These are phyloP conservation scores for Tolypocladium ophioglossoides DNA, from an alignment of 2,329 filamentous ascomycete species.

Conservation along the genomic window DNA sequence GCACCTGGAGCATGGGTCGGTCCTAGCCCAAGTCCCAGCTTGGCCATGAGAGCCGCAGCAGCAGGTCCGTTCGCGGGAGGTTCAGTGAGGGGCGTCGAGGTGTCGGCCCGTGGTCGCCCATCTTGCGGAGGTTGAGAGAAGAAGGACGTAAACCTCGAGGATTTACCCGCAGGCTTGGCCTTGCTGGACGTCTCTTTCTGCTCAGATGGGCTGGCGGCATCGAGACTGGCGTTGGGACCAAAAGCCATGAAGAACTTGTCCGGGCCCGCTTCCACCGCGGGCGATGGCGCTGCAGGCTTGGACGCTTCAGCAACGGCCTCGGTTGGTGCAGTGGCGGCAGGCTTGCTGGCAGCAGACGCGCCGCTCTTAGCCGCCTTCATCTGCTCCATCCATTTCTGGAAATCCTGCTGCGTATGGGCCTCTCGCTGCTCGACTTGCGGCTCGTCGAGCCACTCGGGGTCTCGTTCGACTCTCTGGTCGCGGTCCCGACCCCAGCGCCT, in stretches of 20 bases:
- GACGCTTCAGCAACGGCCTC: constrained; percentile 33
- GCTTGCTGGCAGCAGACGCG: constrained; percentile 21
- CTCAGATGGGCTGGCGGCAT: constrained; percentile 43
- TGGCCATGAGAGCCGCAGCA: constrained; percentile 1
- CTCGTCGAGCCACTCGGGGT: constrained; percentile 86
- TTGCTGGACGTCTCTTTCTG: constrained; percentile 32
- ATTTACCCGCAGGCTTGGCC: constrained; percentile 50
- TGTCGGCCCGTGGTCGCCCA: constrained; percentile 36
- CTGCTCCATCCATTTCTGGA: constrained; percentile 86
- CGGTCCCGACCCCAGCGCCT: constrained; percentile 47
- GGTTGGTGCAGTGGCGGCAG: constrained; percentile 18
- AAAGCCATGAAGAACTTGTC: constrained; percentile 68
- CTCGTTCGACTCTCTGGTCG: constrained; percentile 56
- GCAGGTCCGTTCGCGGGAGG: constrained; percentile 10
- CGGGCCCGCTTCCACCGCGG: constrained; percentile 55
- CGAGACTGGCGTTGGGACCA: constrained; percentile 26
- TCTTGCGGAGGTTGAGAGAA: constrained; percentile 47
- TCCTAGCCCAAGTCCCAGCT: background rate
- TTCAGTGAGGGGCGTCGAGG: constrained; percentile 30
- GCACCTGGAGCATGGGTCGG: background rate
- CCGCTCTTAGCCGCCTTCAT: constrained; percentile 61
- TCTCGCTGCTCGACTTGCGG: constrained; percentile 58
- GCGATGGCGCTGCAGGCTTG: constrained; percentile 45
- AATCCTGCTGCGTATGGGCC: constrained; percentile 77
- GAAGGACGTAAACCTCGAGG: constrained; percentile 80